These are phyloP conservation scores for Paramecium octaurelia DNA, from an alignment of 73 alveolate genomes.

Conservation along the genomic window DNA sequence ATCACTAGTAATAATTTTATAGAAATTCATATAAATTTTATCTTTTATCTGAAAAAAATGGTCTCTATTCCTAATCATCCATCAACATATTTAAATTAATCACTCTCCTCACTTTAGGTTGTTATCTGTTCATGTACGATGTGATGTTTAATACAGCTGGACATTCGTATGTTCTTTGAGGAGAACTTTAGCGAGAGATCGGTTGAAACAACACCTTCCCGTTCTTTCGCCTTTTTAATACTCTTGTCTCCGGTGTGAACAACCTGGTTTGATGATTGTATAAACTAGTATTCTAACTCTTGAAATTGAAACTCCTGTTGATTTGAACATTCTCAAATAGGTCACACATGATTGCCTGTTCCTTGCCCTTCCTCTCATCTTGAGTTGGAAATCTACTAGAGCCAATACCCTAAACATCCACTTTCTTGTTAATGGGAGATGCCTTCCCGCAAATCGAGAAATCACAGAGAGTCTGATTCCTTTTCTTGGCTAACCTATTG, in stretches of 20 bases:
- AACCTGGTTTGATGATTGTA: not conserved
- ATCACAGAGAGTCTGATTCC: not conserved
- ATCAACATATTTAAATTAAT: not conserved
- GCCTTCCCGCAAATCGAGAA: not conserved
- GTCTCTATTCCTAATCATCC: not conserved
- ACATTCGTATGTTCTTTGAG: not conserved
- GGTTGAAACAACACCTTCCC: not conserved
- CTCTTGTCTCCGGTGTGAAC: not conserved
- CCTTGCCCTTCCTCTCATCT: not conserved
- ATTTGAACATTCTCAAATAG: not conserved
- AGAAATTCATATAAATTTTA: not conserved
- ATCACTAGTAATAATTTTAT: not conserved
- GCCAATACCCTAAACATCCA: not conserved
- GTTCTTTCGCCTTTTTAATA: not conserved
- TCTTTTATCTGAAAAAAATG: not conserved
- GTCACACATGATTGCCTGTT: not conserved
- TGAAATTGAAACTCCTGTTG: not conserved
- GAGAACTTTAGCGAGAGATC: not conserved
- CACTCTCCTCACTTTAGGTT: not conserved
- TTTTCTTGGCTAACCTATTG: not conserved
- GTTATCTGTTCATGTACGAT: not conserved
- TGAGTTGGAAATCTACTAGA: not conserved
- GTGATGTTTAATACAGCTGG: not conserved
- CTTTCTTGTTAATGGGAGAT: not conserved
- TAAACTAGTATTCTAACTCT: not conserved